Conservation (phyloP, 371 early-diverging fungal species). For the Mucor irregularis region DNA sequence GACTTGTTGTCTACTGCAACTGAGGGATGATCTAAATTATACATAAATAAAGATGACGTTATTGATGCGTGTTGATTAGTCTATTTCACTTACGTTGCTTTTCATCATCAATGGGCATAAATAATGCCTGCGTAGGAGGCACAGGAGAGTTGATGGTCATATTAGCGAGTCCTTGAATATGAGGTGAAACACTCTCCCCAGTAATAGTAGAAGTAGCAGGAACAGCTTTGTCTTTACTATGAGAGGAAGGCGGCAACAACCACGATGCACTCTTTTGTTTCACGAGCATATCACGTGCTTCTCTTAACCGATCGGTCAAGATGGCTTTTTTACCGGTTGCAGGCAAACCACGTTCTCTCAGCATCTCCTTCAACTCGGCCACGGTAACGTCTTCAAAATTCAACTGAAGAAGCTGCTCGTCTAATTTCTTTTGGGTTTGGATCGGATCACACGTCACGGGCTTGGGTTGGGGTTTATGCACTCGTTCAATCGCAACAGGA, state of each 20-base stretch:
- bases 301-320: constrained; percentile 57
- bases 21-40: too few species aligned
- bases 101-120: constrained; percentile 5
- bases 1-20: too few species aligned
- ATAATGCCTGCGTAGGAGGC: background rate
- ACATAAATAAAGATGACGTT: too few species aligned
- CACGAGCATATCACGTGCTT: constrained; percentile 29
- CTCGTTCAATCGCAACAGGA: constrained; percentile 27
- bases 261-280: background rate
- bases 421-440: constrained; percentile 35
- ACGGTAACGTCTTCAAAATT: constrained; percentile 75
- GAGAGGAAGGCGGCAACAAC: background rate
- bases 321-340: constrained; percentile 66
- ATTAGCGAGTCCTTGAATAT: constrained; percentile 21
- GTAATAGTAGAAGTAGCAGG: background rate
- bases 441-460: constrained; percentile 25
- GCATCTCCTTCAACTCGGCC: constrained; percentile 67
- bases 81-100: too few species aligned
- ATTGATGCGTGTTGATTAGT: too few species aligned
- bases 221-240: too few species aligned
- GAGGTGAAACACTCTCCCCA: constrained; percentile 15
- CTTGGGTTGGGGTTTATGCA: constrained; percentile 23
- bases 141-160: constrained; percentile 29
- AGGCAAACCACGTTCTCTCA: constrained; percentile 58
- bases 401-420: constrained; percentile 46